Evolutionary conservation across 202 grass and related monocot species (phyloP).

Genomic region (Musa balbisiana): DNA sequence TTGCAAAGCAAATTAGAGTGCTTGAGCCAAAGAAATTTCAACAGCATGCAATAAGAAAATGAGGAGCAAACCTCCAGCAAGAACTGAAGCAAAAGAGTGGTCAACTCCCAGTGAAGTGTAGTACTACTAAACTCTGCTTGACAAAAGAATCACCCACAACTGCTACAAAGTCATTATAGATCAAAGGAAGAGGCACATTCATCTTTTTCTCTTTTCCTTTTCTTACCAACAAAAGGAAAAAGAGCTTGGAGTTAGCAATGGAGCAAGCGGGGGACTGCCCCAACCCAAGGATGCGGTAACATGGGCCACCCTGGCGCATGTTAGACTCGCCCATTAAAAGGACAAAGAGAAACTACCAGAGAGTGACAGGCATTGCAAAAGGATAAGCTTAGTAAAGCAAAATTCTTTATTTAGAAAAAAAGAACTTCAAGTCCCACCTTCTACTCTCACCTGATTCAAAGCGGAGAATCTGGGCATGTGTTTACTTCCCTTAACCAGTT

Average conservation of each 20-base stretch:
- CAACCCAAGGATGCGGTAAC: constrained; percentile 42
- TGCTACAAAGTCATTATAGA: neutral
- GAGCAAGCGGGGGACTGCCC: constrained; percentile 30
- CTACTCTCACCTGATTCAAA: neutral
- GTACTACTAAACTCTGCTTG: neutral
- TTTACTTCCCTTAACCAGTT: neutral
- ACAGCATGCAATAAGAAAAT: neutral
- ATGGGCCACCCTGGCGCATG: constrained; percentile 40
- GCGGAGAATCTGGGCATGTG: neutral
- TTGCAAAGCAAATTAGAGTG: neutral
- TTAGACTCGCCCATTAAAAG: constrained; percentile 11
- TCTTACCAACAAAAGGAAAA: constrained; percentile 21
- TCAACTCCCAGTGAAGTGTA: neutral
- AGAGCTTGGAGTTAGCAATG: constrained; percentile 33
- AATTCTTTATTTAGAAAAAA: neutral
- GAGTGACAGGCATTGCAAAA: neutral
- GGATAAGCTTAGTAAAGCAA: constrained; percentile 6
- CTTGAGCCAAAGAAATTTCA: neutral
- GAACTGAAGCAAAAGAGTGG: too few species aligned
- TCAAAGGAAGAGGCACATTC: neutral
- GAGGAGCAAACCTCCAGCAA: neutral
- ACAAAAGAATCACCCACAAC: neutral
- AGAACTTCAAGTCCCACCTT: neutral
- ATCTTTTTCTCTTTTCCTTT: neutral
- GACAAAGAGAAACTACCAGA: constrained; percentile 19